Conservation (phyloP, 257 asterid genomes). For the Dorcoceras hygrometricum region DNA sequence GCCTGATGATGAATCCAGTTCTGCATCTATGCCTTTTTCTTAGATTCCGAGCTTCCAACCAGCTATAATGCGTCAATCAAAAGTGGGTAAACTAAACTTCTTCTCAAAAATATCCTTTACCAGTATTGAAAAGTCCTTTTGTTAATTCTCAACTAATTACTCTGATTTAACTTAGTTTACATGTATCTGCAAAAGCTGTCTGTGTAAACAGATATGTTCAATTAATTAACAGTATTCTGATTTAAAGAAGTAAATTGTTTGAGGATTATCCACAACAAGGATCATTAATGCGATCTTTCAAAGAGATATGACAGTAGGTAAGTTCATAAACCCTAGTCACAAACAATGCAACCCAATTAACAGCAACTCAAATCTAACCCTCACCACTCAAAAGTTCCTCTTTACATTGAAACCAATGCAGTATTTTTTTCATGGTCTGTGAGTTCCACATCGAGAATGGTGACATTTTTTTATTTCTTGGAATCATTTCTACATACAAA, state of each 20-base stretch:
- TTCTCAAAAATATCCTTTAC: neutral
- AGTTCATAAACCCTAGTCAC: neutral
- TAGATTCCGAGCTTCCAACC: constrained; percentile 22
- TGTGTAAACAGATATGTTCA: neutral
- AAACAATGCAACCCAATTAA: neutral
- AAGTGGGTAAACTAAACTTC: constrained; percentile 26
- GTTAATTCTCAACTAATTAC: neutral
- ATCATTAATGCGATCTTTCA: too few species aligned
- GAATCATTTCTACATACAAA: constrained; percentile 11
- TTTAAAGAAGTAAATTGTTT: neutral
- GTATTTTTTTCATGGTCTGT: neutral
- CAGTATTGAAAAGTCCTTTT: neutral
- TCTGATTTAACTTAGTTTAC: neutral
- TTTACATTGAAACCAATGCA: neutral
- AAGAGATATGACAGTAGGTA: neutral
- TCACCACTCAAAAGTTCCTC: neutral
- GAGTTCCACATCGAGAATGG: neutral
- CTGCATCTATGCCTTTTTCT: constrained; percentile 55
- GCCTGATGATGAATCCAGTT: constrained; percentile 40
- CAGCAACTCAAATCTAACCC: neutral
- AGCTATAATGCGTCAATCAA: neutral
- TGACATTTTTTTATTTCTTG: constrained; percentile 8
- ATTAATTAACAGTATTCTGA: neutral
- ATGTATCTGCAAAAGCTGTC: neutral
- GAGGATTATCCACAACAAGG: neutral